Base-by-base conservation (phyloP, 2,329 filamentous ascomycete genomes). In the Metarhizium humberi region DNA sequence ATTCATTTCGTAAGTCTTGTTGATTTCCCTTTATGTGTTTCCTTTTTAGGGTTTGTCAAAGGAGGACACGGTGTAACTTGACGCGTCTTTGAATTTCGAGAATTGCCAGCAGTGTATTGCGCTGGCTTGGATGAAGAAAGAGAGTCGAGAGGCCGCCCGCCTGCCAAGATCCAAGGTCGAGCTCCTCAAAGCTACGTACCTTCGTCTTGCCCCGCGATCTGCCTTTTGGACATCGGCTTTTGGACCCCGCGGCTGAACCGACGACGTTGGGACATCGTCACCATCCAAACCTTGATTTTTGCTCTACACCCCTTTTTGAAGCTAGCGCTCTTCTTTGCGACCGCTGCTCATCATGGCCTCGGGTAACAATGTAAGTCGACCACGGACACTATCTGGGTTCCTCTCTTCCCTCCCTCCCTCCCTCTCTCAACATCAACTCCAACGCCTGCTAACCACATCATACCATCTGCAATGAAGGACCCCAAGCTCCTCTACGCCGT, bases 401-500 rank as follows among this genome's bases (percentile, higher is more conserved):
- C 25, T 25, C 25, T 25, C 25, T 1, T 25, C 25, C 25, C 16
- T 20, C 10, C 16, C 40, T 42, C 6, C 46, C 20, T 32, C 25
- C 48, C 18, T 20, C 34, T 11, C 7, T 13, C 29, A 51, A 18
- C 16, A 36, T 16, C 18, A 36, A 7, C 32, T 38, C 49, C 30
- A 2, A 16, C 29, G 4, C 32, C 13, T 3, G 7, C 30, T n/a
- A 16, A 25, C 16, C 29, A 18, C 3, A 50, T 29, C 40, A 34
- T 6, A 16, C 36, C 10, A 25, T n/a, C 25, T 47, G 34, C 40
- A 20, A 42, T 51, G 36, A 55, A 71, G 68, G 83, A 86, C 60
- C 83, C 83, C 45, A 86, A 84, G 71, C 75, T 87, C 57, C 72
- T 87, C 58, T 87, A 86, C 69, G 81, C 83, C 64, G 80, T 97